Evolutionary conservation across 176 grass and related monocot species (phyloP).

Genomic region (Lolium multiflorum): DNA sequence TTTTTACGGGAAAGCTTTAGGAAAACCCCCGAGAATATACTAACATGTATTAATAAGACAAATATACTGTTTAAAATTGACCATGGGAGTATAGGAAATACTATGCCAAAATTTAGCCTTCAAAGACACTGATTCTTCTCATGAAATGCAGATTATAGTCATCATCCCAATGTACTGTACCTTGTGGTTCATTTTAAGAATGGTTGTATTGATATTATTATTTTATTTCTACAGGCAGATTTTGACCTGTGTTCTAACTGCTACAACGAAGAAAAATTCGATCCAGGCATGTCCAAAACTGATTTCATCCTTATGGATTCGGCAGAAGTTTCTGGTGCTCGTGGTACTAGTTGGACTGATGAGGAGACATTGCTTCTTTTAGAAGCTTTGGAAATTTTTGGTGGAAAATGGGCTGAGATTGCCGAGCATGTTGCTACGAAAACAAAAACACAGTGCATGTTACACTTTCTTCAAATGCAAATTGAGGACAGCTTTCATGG

Average conservation of each 20-base stretch:
- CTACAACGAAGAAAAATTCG: conserved; percentile 90
- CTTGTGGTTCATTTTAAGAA: conserved; percentile 16
- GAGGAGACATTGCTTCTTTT: conserved; percentile 96
- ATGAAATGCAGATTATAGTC: conserved; percentile 9
- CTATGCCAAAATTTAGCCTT: conserved; percentile 15
- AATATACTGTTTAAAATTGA: conserved; percentile 13
- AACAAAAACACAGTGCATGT: conserved; percentile 95
- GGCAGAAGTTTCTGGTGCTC: conserved; percentile 79
- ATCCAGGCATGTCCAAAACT: conserved; percentile 78
- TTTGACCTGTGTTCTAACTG: conserved; percentile 96
- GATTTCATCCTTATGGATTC: conserved; percentile 99
- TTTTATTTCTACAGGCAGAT: conserved; percentile 81
- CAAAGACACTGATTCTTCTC: conserved; percentile 1
- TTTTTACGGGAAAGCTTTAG: not conserved
- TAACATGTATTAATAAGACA: conserved; percentile 10
- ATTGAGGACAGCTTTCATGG: conserved; percentile 88
- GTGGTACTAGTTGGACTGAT: conserved; percentile 97
- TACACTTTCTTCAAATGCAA: conserved; percentile 99
- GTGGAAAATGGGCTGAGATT: conserved; percentile 98
- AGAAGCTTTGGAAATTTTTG: conserved; percentile 98
- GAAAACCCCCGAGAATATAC: not conserved
- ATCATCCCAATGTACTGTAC: conserved; percentile 11
- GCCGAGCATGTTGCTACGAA: conserved; percentile 99
- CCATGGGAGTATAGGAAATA: conserved; percentile 6
- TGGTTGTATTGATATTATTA: conserved; percentile 31